Base-by-base conservation (phyloP, 441 rosid species). In the Brassica balearica region DNA sequence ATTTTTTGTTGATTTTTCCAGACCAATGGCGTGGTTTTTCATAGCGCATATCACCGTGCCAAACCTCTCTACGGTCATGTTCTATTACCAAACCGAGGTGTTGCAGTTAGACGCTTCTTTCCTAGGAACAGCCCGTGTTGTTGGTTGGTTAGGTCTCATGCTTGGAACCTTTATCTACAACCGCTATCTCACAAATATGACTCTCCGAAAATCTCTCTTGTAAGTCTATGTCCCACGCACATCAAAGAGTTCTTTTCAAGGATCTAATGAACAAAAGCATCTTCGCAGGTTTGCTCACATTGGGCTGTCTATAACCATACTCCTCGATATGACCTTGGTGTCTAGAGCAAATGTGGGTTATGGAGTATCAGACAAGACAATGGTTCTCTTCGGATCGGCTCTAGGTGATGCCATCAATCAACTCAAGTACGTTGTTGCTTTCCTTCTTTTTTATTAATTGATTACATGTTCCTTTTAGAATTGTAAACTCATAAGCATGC, bases 11-110 rank as follows among this genome's bases (percentile, higher is more conserved):
- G 27, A 25, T 25, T 69, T 75, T 76, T 66, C 46, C 83, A 95
- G 99, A 80, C 96, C 99, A 22, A 96, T 93, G 99, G 83, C 95
- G 36, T 93, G 99, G 98, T 95, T 93, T 86, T 95, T 93, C 90
- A 83, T 95, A 11, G 97, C 97, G 51, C 95, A 90, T 5, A 78
- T 95, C 68, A 90, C 94, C 11, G 84, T 95, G 58, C 99, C 99
- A 63, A 93, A 93, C 89, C 89, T 95, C 82, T 92, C 98, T 65
- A 96, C 97, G 0, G 88, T 88, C 76, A 89, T 96, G 95, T 96
- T 96, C 87, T 93, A 96, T 81, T 96, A 96, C 90, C 97, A 90
- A 85, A 91, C 98, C 2, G 97, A 93, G 82, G 73, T 85, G 85
- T 84, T 96, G 89, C 86, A 90, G 48, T 81, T 96, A 82, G 95